phyloP scores from a whole-genome alignment of 2,329 filamentous ascomycete species.

The Delphinella strobiligena region DNA sequence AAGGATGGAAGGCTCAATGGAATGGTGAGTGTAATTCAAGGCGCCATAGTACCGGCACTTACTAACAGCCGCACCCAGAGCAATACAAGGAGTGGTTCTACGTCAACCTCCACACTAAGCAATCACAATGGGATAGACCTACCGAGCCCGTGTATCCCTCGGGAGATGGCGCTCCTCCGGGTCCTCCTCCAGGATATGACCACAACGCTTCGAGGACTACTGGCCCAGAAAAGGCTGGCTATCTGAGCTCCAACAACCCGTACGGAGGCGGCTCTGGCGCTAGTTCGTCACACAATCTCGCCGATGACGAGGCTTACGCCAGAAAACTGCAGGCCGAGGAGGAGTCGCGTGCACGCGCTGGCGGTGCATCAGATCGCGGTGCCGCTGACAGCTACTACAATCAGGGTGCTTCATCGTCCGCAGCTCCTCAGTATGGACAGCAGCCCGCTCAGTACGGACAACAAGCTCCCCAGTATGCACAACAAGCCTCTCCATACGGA shows the following conservation, averaged over 20 bases:
- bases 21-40: constrained; percentile 33
- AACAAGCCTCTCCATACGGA: too few species aligned
- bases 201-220: constrained; percentile 26
- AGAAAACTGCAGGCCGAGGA: constrained; percentile 75
- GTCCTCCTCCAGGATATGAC: constrained; percentile 57
- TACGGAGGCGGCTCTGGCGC: constrained; percentile 35
- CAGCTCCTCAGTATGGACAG: constrained; percentile 14
- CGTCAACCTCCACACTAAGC: constrained; percentile 76
- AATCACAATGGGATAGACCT: constrained; percentile 83
- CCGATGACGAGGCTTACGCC: constrained; percentile 63
- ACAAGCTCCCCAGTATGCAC: constrained; percentile 19
- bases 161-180: constrained; percentile 30
- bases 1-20: constrained; percentile 77
- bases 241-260: constrained; percentile 57
- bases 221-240: constrained; percentile 32
- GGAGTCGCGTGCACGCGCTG: constrained; percentile 40
- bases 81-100: constrained; percentile 93
- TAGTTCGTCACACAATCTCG: constrained; percentile 22
- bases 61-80: constrained; percentile 26
- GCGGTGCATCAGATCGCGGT: constrained; percentile 26
- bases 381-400: constrained; percentile 38
- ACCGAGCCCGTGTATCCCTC: constrained; percentile 50
- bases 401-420: constrained; percentile 8
- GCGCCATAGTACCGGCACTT: not conserved
- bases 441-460: constrained; percentile 11